Evolutionary conservation across 2,329 filamentous ascomycete genomes (phyloP).

Genomic region (Blastomyces parvus): DNA sequence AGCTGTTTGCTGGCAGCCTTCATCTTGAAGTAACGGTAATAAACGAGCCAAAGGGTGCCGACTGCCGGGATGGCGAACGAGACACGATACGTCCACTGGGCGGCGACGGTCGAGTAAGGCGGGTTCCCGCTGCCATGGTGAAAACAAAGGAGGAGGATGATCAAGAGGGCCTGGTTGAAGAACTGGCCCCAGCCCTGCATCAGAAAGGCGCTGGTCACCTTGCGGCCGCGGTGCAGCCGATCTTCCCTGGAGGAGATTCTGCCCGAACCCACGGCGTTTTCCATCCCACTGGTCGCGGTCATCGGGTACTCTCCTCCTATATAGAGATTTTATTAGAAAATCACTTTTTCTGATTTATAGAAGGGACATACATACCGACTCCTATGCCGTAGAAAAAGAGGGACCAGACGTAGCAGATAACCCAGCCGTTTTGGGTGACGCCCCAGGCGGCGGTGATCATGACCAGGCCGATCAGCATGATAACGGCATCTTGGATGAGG

Average conservation of each 20-base stretch:
- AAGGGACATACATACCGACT: conserved; percentile 38
- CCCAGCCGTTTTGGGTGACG: conserved; percentile 77
- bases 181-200: conserved; percentile 99
- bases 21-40: conserved; percentile 96
- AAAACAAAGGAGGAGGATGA: conserved; percentile 78
- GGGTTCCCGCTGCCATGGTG: conserved; percentile 66
- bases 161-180: conserved; percentile 82
- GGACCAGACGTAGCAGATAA: conserved; percentile 92
- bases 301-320: conserved; percentile 90
- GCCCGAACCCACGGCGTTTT: conserved; percentile 75
- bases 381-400: conserved; percentile 79
- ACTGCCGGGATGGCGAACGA: conserved; percentile 86
- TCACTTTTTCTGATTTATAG: no score
- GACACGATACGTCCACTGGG: conserved; percentile 84
- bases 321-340: conserved; percentile 4
- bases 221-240: conserved; percentile 87
- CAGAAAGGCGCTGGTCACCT: conserved; percentile 89
- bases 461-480: conserved; percentile 88
- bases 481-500: conserved; percentile 84
- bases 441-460: conserved; percentile 93
- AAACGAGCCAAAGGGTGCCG: conserved; percentile 87
- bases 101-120: conserved; percentile 66
- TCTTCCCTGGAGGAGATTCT: conserved; percentile 85
- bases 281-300: conserved; percentile 91
- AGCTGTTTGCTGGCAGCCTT: conserved; percentile 76